These are phyloP conservation scores for Orbilia oligospora DNA, from an alignment of 2,329 filamentous ascomycete species.

Conservation along the genomic window DNA sequence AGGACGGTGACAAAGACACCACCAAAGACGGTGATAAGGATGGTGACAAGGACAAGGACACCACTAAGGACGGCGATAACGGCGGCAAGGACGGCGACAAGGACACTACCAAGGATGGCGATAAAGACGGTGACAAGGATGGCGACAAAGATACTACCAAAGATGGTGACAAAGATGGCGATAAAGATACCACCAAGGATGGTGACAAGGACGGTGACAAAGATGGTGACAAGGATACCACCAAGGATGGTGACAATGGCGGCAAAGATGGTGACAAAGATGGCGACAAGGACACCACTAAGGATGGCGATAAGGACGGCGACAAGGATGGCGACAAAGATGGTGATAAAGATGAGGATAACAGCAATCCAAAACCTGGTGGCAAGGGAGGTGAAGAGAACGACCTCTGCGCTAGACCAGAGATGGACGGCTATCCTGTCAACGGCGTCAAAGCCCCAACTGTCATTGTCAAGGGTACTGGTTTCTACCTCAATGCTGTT, in stretches of 20 bases:
- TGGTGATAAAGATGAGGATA: constrained; percentile 10
- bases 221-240: not conserved
- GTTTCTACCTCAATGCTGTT: constrained; percentile 25
- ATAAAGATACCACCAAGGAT: too few relatives aligned
- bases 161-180: not conserved
- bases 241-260: not conserved
- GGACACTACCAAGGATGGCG: not conserved
- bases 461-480: not conserved
- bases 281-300: not conserved
- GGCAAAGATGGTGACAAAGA: not conserved
- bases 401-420: constrained; percentile 2
- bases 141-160: not conserved
- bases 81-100: constrained; percentile 6
- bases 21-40: constrained; percentile 14
- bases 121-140: constrained; percentile 1
- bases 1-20: constrained; percentile 16
- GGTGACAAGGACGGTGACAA: constrained; percentile 18
- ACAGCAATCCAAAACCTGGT: constrained; percentile 9
- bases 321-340: not conserved
- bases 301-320: constrained; percentile 1
- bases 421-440: not conserved
- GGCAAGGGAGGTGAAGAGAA: not conserved
- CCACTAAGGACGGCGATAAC: not conserved
- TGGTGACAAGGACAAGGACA: not conserved
- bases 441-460: not conserved